Base-by-base conservation (phyloP, 306 rosid genomes). In the Pachyrhizus erosus region DNA sequence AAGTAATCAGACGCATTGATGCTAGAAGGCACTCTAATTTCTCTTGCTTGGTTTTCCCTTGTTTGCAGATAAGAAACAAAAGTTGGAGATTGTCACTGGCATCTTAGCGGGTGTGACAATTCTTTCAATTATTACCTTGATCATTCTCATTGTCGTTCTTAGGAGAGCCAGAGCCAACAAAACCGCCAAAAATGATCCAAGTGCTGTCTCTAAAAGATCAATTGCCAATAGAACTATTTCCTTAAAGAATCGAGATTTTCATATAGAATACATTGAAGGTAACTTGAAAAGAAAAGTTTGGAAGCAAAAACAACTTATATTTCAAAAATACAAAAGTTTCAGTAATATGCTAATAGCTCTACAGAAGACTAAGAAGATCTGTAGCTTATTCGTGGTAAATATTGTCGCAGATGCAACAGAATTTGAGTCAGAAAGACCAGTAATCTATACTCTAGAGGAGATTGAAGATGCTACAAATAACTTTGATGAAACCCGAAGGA, bases 401-500 rank as follows among this genome's bases (percentile, higher is more conserved):
- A 45, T 82, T 85, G 84, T 27, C 24, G 71, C 87, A 91, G 93
- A 87, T 69, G 84, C 75, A 27, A 65, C 90, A 15, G 77, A 20
- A 60, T 89, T 94, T 84, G 93, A 92, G 7, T 87, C 98, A 57
- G 97, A 93, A 54, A 88, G 88, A 29, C 87, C 89, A 17, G 86
- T 79, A 65, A 80, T 82, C 73, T 94, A 80, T 85, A 37, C 70
- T 82, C 79, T 87, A 71, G 91, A 88, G 77, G 92, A 90, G 80
- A 91, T 94, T 37, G 94, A 88, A 89, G 83, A 88, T 65, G 97
- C 97, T 17, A 90, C 97, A 0, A 65, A 78, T 82, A 48, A 78
- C 83, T 94, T 94, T 3, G 84, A 90, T 71, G 97, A 90, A 79
- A 73, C 82, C 58, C 82, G 78, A 83, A 93, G 46, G 83, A 84